Conservation (phyloP, 2,329 filamentous ascomycete species). For the Colletotrichum aenigma region DNA sequence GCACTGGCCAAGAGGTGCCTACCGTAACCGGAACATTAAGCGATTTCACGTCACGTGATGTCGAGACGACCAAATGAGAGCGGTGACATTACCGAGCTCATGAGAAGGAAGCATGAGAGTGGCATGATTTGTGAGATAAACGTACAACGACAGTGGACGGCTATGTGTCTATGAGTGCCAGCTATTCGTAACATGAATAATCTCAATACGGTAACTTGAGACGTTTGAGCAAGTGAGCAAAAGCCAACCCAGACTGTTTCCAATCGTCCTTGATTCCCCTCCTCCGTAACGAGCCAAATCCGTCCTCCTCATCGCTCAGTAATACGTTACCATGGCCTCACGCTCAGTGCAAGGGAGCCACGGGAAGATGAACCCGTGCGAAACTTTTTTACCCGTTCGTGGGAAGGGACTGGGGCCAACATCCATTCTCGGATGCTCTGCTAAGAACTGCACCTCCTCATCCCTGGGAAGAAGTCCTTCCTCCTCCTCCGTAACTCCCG, state of each 20-base stretch:
- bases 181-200: neutral
- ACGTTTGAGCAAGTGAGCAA: neutral
- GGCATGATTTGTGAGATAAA: neutral
- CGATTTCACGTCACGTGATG: conserved; percentile 16
- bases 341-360: neutral
- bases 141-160: neutral
- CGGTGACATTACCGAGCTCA: conserved; percentile 4
- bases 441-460: neutral
- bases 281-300: neutral
- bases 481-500: neutral
- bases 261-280: neutral
- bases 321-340: neutral
- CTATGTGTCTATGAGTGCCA: neutral
- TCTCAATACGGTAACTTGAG: neutral
- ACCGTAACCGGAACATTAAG: conserved; percentile 22
- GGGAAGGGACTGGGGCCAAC: neutral
- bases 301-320: neutral
- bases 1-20: conserved; percentile 23
- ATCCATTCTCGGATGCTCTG: neutral
- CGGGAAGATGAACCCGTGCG: neutral
- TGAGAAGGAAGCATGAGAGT: neutral
- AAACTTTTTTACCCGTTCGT: neutral
- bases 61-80: neutral
- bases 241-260: neutral
- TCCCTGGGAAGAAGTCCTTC: neutral